phyloP scores from a whole-genome alignment of 768 basidiomycete species.

The Rhodotorula graminis region DNA sequence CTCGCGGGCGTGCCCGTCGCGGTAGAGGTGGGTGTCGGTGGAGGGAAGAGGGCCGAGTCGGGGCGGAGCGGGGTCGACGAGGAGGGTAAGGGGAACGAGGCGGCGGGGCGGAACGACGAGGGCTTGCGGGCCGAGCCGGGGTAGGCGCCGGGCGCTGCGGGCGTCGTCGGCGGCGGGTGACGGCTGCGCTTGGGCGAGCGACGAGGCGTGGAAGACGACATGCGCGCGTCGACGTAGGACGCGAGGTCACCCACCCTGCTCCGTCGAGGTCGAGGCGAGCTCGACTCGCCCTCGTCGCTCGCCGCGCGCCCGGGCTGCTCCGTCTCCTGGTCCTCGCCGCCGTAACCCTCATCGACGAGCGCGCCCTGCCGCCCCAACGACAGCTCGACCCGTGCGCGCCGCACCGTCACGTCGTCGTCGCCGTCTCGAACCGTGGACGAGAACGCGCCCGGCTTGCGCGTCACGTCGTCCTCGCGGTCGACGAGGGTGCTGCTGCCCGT shows the following conservation, averaged over 20 bases:
- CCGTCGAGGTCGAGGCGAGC: constrained; percentile 23
- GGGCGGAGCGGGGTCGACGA: neutral
- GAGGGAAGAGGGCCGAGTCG: neutral
- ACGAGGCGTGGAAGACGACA: neutral
- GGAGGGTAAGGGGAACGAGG: neutral
- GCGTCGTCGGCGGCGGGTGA: constrained; percentile 7
- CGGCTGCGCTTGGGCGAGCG: constrained; percentile 1
- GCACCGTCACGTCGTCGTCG: constrained; percentile 5
- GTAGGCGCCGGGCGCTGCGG: constrained; percentile 29
- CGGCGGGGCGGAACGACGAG: neutral
- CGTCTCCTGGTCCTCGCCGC: neutral
- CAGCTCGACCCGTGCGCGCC: neutral
- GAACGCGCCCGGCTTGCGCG: neutral
- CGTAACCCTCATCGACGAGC: neutral
- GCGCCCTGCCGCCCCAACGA: neutral
- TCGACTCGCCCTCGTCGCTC: constrained; percentile 24
- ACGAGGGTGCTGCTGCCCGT: constrained; percentile 36
- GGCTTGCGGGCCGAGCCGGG: constrained; percentile 22
- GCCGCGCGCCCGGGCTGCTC: neutral
- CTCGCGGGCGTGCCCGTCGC: neutral
- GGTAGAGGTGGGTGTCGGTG: no score
- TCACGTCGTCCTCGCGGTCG: constrained; percentile 25
- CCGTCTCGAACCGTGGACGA: neutral
- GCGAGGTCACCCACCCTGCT: constrained; percentile 21
- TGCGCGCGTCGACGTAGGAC: constrained; percentile 21